Conservation (phyloP, 164 flowering plant species). For the Cinnamomum micranthum region DNA sequence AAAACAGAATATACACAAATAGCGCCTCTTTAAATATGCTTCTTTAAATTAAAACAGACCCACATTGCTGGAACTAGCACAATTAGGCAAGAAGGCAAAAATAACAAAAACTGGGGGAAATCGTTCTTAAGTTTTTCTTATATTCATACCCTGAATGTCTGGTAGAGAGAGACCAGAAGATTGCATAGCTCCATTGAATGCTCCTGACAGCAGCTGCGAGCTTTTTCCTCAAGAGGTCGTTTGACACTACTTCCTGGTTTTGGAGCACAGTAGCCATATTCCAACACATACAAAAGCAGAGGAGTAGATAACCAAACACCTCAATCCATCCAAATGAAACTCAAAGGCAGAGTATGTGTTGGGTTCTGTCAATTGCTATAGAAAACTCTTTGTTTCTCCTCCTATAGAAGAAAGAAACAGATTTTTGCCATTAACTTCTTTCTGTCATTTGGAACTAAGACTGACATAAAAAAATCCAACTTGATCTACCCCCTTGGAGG, state of each 20-base stretch:
- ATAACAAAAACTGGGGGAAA: background rate
- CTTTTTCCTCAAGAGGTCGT: slow-evolving; percentile 40
- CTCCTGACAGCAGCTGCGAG: slow-evolving; percentile 75
- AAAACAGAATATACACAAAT: no score
- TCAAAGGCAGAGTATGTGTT: background rate
- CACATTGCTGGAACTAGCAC: background rate
- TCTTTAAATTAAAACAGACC: background rate
- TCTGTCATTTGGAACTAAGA: background rate
- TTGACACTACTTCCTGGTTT: slow-evolving; percentile 27
- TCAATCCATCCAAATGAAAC: background rate
- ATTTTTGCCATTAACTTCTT: background rate
- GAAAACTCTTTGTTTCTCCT: background rate
- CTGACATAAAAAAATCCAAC: no score
- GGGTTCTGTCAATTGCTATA: no score
- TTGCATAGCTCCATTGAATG: slow-evolving; percentile 92
- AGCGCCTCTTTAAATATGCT: background rate
- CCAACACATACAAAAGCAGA: slow-evolving; percentile 12
- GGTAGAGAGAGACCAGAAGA: slow-evolving; percentile 77
- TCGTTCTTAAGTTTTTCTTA: background rate
- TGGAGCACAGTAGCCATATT: slow-evolving; percentile 43
- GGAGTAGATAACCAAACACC: background rate
- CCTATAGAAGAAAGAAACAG: background rate
- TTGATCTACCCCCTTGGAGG: background rate
- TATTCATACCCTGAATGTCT: slow-evolving; percentile 60
- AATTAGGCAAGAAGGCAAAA: background rate